Evolutionary conservation across 352 stramenopile genomes (phyloP).

Genomic region (Bremia lactucae): DNA sequence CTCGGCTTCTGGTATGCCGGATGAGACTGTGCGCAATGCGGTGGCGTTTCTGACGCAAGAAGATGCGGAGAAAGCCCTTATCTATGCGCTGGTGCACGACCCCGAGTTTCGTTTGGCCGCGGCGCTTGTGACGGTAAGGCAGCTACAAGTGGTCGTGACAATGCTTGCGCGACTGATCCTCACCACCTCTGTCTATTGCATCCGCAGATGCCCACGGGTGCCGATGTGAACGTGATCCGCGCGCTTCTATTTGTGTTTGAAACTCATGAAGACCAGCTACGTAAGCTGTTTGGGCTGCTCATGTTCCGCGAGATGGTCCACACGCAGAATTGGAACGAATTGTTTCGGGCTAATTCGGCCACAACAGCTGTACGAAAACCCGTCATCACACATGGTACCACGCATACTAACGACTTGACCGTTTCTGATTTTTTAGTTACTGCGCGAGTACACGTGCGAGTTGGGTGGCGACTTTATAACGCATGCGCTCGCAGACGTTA

Average conservation of each 20-base stretch:
- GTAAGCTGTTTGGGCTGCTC: constrained; percentile 49
- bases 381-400: neutral
- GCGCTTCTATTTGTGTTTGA: constrained; percentile 70
- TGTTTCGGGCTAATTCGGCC: constrained; percentile 71
- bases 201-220: constrained; percentile 15
- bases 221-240: constrained; percentile 48
- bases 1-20: neutral
- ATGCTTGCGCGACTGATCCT: neutral
- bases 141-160: neutral
- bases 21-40: constrained; percentile 53
- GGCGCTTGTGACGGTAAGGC: constrained; percentile 36
- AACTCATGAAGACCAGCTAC: constrained; percentile 59
- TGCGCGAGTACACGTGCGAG: constrained; percentile 72
- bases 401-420: neutral
- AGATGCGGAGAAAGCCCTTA: constrained; percentile 53
- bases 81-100: constrained; percentile 71
- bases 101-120: constrained; percentile 63
- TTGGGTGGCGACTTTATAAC: constrained; percentile 58
- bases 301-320: constrained; percentile 73
- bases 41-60: constrained; percentile 56
- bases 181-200: neutral
- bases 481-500: constrained; percentile 34
- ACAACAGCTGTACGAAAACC: constrained; percentile 40
- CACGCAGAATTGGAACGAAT: constrained; percentile 74
- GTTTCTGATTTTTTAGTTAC: constrained; percentile 27